phyloP scores from a whole-genome alignment of 1,139 yeast genomes.

The Yamadazyma siamensis region DNA sequence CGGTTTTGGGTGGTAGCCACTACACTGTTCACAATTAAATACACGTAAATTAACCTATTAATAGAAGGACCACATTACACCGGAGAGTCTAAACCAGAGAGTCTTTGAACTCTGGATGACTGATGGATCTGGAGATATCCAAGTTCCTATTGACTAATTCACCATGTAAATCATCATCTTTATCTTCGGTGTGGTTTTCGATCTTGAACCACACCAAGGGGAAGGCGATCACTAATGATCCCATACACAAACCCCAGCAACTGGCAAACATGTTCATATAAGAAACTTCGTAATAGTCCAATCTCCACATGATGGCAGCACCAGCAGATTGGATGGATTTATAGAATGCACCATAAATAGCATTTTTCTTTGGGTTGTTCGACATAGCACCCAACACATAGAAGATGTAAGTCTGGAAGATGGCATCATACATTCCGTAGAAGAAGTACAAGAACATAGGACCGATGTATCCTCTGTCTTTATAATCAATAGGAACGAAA shows the following conservation, averaged over 20 bases:
- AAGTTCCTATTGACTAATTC: conserved; percentile 7
- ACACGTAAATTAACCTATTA: too few species aligned
- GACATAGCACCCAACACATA: conserved; percentile 60
- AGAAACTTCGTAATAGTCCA: conserved; percentile 43
- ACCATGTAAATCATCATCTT: conserved; percentile 24
- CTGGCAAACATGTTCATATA: conserved; percentile 48
- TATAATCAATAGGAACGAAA: conserved; percentile 37
- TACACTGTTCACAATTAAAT: too few species aligned
- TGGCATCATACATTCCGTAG: conserved; percentile 57
- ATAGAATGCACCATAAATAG: conserved; percentile 60
- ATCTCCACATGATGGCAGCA: conserved; percentile 60
- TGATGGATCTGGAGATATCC: conserved; percentile 5
- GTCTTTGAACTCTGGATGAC: conserved; percentile 6
- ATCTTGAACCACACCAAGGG: conserved; percentile 40
- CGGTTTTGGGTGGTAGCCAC: too few species aligned
- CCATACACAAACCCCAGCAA: conserved; percentile 56
- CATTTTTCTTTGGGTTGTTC: conserved; percentile 53
- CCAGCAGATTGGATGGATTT: conserved; percentile 65
- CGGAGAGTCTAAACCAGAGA: too few species aligned
- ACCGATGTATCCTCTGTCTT: conserved; percentile 46
- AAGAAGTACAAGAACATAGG: conserved; percentile 61
- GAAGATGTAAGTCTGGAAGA: conserved; percentile 54
- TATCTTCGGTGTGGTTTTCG: conserved; percentile 41
- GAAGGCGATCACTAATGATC: conserved; percentile 41
- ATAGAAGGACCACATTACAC: too few species aligned